These are phyloP conservation scores for Setomelanomma holmii DNA, from an alignment of 2,329 filamentous ascomycete species.

Conservation along the genomic window DNA sequence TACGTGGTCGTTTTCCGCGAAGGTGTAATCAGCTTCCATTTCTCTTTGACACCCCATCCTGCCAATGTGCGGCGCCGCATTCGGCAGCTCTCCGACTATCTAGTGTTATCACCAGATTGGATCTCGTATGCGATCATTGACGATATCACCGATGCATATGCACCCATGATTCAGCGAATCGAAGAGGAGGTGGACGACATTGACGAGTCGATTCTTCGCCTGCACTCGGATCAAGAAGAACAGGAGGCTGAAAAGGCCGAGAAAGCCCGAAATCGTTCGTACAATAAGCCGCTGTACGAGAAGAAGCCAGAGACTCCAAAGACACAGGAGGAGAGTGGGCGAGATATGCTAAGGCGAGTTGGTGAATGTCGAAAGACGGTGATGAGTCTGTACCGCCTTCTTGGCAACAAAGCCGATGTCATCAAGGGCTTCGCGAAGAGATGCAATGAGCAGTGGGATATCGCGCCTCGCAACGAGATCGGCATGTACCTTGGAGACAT, in stretches of 20 bases:
- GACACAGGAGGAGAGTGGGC: conserved; percentile 56
- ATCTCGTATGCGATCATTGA: conserved; percentile 98
- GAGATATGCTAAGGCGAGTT: conserved; percentile 89
- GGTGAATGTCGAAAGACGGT: conserved; percentile 96
- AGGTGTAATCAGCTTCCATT: conserved; percentile 95
- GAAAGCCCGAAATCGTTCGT: conserved; percentile 29
- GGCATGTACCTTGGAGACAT: conserved; percentile 98
- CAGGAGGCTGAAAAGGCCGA: conserved; percentile 39
- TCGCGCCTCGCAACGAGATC: conserved; percentile 93
- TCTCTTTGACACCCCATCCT: conserved; percentile 92
- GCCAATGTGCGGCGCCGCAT: conserved; percentile 95
- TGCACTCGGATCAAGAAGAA: conserved; percentile 68
- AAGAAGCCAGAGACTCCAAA: conserved; percentile 51
- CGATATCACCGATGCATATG: conserved; percentile 96
- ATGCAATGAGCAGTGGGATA: conserved; percentile 97
- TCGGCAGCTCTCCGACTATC: conserved; percentile 90
- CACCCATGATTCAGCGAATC: conserved; percentile 87
- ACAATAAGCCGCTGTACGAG: conserved; percentile 44
- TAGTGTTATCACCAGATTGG: conserved; percentile 94
- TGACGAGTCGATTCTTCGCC: conserved; percentile 84
- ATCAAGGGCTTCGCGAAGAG: conserved; percentile 99
- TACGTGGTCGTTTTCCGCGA: conserved; percentile 97
- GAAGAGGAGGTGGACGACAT: conserved; percentile 98
- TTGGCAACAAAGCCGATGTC: conserved; percentile 97
- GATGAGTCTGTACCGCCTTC: conserved; percentile 89